A percentile compares a stretch with the other conserved stretches of the same genome.
These are phyloP conservation scores for Ilyonectria sp. DNA, from an alignment of 2,329 filamentous ascomycete species.

Conservation along the genomic window DNA sequence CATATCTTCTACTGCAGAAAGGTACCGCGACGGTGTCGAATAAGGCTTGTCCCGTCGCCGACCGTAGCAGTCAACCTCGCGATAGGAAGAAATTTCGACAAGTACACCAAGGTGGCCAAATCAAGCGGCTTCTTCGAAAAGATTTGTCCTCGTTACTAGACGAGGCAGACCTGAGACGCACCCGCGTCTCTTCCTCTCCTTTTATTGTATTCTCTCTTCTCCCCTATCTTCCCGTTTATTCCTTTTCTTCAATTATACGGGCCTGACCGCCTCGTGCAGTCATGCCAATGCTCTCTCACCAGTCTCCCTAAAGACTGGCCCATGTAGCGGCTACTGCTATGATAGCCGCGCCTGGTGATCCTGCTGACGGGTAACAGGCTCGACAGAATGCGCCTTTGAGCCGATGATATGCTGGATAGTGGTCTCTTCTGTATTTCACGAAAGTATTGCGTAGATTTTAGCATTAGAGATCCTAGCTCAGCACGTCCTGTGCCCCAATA, in stretches of 20 bases:
- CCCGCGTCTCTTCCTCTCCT: background rate
- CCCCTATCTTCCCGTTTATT: constrained; percentile 1
- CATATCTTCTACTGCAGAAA: too few species aligned
- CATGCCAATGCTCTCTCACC: constrained; percentile 5
- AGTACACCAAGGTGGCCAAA: too few species aligned
- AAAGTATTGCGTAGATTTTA: constrained; percentile 14
- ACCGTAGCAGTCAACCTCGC: too few species aligned
- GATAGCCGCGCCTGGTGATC: constrained; percentile 16
- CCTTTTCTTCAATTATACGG: constrained; percentile 20
- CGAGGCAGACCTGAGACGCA: background rate
- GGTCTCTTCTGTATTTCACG: background rate
- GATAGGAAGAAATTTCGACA: too few species aligned
- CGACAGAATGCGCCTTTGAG: constrained; percentile 7
- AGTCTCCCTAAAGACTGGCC: background rate
- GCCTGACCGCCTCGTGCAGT: background rate
- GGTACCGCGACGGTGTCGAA: too few species aligned
- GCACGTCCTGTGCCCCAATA: background rate
- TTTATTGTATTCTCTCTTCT: background rate
- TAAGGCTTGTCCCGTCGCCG: too few species aligned
- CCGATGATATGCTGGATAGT: too few species aligned
- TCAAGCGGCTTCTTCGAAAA: too few species aligned
- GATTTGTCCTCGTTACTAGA: too few species aligned
- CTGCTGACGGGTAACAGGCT: constrained; percentile 27
- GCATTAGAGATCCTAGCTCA: constrained; percentile 4
- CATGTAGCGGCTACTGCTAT: constrained; percentile 8